These are phyloP conservation scores for Cyberlindnera galapagoensis DNA, from an alignment of 805 yeast species.

Conservation along the genomic window DNA sequence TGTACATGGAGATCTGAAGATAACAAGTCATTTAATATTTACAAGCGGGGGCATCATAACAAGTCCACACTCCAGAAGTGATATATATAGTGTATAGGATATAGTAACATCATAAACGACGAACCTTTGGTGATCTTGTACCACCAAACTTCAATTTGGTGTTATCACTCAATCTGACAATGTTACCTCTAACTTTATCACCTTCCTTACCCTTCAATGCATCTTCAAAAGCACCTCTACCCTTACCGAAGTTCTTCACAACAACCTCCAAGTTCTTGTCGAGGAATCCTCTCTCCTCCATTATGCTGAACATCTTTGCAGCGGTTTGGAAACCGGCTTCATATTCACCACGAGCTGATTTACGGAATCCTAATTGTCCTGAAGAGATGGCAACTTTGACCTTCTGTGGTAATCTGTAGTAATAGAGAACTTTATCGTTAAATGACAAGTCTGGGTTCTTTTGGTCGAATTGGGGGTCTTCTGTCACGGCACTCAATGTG, in stretches of 20 bases:
- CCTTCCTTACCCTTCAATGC: constrained; percentile 92
- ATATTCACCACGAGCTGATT: constrained; percentile 84
- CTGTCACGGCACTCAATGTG: constrained; percentile 65
- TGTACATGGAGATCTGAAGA: no score
- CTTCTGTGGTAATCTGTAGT: constrained; percentile 73
- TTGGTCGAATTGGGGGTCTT: constrained; percentile 51
- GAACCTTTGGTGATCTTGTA: constrained; percentile 71
- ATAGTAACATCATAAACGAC: constrained; percentile 52
- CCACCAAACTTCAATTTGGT: constrained; percentile 92
- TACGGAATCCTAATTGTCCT: constrained; percentile 85
- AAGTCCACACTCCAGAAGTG: no score
- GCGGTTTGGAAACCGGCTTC: constrained; percentile 90
- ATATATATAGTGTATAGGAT: no score
- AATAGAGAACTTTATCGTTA: constrained; percentile 70
- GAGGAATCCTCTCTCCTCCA: constrained; percentile 54
- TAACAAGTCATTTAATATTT: no score
- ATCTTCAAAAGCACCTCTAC: constrained; percentile 77
- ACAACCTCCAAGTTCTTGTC: constrained; percentile 68
- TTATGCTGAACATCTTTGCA: constrained; percentile 61
- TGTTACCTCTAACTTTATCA: constrained; percentile 50
- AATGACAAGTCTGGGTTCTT: constrained; percentile 51
- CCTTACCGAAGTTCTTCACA: constrained; percentile 79
- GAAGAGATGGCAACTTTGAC: constrained; percentile 64
- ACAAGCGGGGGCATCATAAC: no score
- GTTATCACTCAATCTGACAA: constrained; percentile 67